A percentile compares a stretch with the other conserved stretches of the same genome.
Conservation (phyloP, 768 basidiomycete genomes). For the Pholiota conissans region DNA sequence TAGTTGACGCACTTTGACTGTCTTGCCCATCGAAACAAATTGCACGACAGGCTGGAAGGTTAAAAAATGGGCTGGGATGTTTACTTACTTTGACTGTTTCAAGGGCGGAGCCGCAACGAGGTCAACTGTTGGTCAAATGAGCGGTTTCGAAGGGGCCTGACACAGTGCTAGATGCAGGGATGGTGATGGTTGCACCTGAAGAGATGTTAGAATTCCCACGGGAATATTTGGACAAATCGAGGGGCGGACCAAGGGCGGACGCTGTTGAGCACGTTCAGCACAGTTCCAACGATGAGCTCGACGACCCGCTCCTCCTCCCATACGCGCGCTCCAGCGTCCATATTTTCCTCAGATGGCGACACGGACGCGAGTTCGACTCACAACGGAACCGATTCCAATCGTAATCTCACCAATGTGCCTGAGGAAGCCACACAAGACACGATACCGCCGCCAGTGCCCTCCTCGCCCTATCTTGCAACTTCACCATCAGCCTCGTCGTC, state of each 20-base stretch:
- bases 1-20: too few species aligned
- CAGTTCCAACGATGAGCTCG: conserved; percentile 10
- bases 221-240: conserved; percentile 1
- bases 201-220: conserved; percentile 4
- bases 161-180: not conserved
- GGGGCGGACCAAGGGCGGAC: not conserved
- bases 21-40: too few species aligned
- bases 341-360: conserved; percentile 5
- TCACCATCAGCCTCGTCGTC: conserved; percentile 21
- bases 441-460: conserved; percentile 13
- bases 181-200: not conserved
- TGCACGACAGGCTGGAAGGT: too few species aligned
- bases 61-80: too few species aligned
- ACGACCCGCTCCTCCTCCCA: conserved; percentile 7
- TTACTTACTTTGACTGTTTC: too few species aligned
- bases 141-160: not conserved
- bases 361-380: conserved; percentile 11
- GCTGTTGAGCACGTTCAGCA: not conserved
- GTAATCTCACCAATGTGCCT: conserved; percentile 23
- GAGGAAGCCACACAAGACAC: conserved; percentile 17
- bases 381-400: conserved; percentile 4
- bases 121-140: too few species aligned
- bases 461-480: conserved; percentile 19
- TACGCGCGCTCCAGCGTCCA: conserved; percentile 9
- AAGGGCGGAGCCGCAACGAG: too few species aligned